Base-by-base conservation (phyloP, 2,329 filamentous ascomycete species). In the Alternaria consortialis region DNA sequence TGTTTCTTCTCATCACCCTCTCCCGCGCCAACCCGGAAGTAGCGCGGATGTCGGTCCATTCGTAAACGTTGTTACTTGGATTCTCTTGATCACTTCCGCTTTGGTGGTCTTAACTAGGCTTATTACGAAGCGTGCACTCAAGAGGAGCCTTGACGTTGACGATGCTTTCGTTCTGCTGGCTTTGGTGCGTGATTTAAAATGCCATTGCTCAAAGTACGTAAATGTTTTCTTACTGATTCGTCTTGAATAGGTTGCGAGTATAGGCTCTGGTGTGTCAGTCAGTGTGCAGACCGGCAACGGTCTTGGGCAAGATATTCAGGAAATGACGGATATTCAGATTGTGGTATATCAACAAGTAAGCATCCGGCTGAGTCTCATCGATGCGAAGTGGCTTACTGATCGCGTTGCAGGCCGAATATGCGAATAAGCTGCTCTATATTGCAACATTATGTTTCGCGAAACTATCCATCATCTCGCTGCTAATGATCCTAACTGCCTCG, bases 51-150 rank as follows among this genome's bases (percentile, higher is more conserved):
- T 76, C 48, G 75, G 75, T n/a, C 75, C 74, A 17, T 78, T 72
- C 48, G 53, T 78, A 48, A 70, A 77, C 53, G 75, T 78, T 47
- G 66, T 78, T 54, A 76, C 73, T 50, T 78, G 75, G 75, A 65
- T 77, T 37, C 59, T 78, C 13, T 60, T 77, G 17, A 74, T 77
- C 43, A 77, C 74, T 47, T 75, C 72, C 15, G 70, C 66, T 15
- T 54, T 77, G 53, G 74, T 74, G 25, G 75, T 78, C 8, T 59
- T 74, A 46, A 77, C 74, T 37, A 67, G 74, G 32, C 63, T 78
- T 20, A 66, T 77, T 29, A 78, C 75, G 23, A 78, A 78, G 64
- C 68, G 69, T 36, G 75, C 74, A 20, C 52, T 78, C 56, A 68
- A 56, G 47, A 69, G 75, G 40, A 70, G 66, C 29, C 65, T 77